A percentile compares a stretch with the other conserved stretches of the same genome.
These are phyloP conservation scores for Aspergillus caelatus DNA, from an alignment of 2,329 filamentous ascomycete species.

Conservation along the genomic window DNA sequence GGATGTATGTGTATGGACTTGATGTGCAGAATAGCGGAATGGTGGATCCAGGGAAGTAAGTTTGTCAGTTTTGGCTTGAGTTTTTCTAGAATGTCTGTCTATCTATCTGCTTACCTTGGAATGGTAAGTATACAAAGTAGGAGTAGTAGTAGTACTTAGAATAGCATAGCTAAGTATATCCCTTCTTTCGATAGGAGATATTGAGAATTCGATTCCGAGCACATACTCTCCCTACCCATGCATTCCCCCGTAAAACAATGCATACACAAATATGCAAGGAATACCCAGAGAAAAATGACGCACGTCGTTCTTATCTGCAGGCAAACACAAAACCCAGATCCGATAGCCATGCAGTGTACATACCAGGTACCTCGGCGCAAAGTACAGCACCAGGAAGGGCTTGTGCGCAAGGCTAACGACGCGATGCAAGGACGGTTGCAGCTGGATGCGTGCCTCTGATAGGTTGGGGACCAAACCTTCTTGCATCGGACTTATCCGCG, in stretches of 20 bases:
- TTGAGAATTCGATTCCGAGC: too few species aligned
- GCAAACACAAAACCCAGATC: neutral
- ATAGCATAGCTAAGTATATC: neutral
- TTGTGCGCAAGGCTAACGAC: constrained; percentile 4
- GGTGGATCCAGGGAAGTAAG: too few species aligned
- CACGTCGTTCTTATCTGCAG: neutral
- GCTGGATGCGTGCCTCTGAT: constrained; percentile 1
- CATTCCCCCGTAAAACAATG: neutral
- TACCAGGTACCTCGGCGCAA: neutral
- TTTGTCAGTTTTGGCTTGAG: too few species aligned
- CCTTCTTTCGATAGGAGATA: neutral
- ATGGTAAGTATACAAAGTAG: too few species aligned
- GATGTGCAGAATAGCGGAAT: too few species aligned
- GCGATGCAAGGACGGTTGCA: constrained; percentile 9
- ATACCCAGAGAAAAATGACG: neutral
- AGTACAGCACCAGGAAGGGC: neutral
- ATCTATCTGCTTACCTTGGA: too few species aligned
- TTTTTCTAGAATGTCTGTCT: too few species aligned
- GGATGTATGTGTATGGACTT: too few species aligned
- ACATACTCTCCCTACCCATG: neutral
- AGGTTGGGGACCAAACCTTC: neutral
- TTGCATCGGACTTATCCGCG: constrained; percentile 1
- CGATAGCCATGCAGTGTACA: neutral
- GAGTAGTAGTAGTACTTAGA: too few species aligned
- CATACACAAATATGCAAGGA: constrained; percentile 1